Conservation (phyloP, 2,329 filamentous ascomycete species). For the Penicillium sclerotiorum region DNA sequence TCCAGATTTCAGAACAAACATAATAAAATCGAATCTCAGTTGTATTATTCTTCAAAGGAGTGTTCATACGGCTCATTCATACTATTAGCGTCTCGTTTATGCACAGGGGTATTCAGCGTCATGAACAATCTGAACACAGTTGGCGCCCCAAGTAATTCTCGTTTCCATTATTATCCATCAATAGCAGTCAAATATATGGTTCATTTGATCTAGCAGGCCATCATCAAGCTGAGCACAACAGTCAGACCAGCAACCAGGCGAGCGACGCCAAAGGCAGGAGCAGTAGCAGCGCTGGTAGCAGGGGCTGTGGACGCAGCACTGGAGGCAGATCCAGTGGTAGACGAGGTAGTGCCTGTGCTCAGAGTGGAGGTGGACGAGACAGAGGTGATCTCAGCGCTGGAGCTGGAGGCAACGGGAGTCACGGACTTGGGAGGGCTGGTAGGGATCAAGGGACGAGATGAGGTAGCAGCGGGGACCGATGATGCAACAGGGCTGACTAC, state of each 20-base stretch:
- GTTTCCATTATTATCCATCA: background rate
- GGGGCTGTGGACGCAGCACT: slow-evolving; percentile 1
- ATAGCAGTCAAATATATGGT: background rate
- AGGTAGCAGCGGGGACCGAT: background rate
- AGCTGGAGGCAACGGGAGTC: slow-evolving; percentile 17
- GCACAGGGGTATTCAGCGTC: background rate
- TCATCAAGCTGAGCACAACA: background rate
- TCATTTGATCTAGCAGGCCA: background rate
- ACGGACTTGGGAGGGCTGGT: background rate
- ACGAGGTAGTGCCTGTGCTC: background rate
- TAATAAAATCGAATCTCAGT: background rate
- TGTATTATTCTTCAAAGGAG: slow-evolving; percentile 1
- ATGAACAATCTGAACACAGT: background rate
- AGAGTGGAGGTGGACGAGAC: slow-evolving; percentile 3
- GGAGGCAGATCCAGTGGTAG: background rate
- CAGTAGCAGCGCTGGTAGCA: background rate
- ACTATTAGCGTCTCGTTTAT: background rate
- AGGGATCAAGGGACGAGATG: slow-evolving; percentile 9
- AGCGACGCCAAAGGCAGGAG: background rate
- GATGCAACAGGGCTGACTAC: slow-evolving; percentile 4
- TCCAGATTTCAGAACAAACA: too few relatives aligned
- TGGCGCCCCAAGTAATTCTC: background rate
- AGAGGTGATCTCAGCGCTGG: slow-evolving; percentile 21
- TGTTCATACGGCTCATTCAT: background rate
- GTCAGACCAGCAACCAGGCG: background rate